A percentile compares a stretch with the other conserved stretches of the same genome.
These are phyloP conservation scores for Neurospora tetraspora DNA, from an alignment of 495 filamentous ascomycete species.

Conservation along the genomic window DNA sequence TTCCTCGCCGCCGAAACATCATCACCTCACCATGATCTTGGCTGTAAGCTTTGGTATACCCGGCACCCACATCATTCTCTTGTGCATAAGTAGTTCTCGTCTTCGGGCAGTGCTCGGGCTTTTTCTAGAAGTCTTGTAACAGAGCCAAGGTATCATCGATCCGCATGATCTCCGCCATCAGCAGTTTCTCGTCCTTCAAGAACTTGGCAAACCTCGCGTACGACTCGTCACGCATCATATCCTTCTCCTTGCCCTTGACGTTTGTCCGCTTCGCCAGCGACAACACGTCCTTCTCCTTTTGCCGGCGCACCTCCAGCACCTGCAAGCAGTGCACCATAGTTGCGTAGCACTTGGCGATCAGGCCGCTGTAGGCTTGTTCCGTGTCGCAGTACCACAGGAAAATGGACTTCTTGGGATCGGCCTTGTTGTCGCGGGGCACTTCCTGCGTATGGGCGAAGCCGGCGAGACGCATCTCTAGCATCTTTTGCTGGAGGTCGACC, in stretches of 20 bases:
- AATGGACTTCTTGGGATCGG: constrained; percentile 66
- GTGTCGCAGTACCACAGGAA: constrained; percentile 87
- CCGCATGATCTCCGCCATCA: constrained; percentile 65
- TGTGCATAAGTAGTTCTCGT: not conserved
- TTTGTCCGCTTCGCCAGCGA: constrained; percentile 72
- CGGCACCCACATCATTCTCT: no score
- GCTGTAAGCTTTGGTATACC: no score
- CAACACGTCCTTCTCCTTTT: constrained; percentile 55
- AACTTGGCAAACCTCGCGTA: constrained; percentile 56
- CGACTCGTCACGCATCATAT: constrained; percentile 59
- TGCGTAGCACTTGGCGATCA: constrained; percentile 74
- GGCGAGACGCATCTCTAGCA: constrained; percentile 68
- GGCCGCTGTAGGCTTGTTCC: constrained; percentile 50
- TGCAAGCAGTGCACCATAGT: constrained; percentile 80
- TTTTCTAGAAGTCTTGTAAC: constrained; percentile 64
- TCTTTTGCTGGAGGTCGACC: constrained; percentile 68
- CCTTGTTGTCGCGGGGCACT: constrained; percentile 71
- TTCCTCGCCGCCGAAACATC: no score
- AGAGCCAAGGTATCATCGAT: constrained; percentile 78
- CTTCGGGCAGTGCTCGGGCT: not conserved
- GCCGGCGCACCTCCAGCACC: constrained; percentile 59
- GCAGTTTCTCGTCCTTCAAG: constrained; percentile 58
- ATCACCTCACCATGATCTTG: no score
- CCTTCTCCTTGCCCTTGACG: constrained; percentile 69
- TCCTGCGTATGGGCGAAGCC: constrained; percentile 87